Conservation (phyloP, 805 yeast species). For the Zygosaccharomyces lentus region DNA sequence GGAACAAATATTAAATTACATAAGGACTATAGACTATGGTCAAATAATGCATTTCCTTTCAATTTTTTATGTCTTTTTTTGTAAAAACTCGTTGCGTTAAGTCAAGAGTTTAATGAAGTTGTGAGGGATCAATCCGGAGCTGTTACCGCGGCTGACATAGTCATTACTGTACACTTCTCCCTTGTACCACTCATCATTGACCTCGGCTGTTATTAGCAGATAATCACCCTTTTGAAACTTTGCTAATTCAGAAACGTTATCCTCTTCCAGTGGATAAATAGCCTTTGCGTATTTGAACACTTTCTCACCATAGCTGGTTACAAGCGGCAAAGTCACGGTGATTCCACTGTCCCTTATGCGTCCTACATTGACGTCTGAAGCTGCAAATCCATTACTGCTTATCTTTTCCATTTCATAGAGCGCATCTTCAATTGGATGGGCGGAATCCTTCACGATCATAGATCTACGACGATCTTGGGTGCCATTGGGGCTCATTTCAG, state of each 20-base stretch:
- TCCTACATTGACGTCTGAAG: constrained; percentile 19
- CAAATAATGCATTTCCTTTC: background rate
- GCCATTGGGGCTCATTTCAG: constrained; percentile 2
- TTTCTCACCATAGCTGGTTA: constrained; percentile 24
- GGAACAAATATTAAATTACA: constrained; percentile 5
- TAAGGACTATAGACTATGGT: background rate
- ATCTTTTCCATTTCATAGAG: constrained; percentile 31
- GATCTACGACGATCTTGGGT: constrained; percentile 27
- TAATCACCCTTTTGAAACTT: constrained; percentile 32
- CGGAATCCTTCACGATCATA: constrained; percentile 25
- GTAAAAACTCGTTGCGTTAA: constrained; percentile 1
- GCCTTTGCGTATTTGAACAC: constrained; percentile 34
- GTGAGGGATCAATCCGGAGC: constrained; percentile 26
- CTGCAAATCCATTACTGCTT: constrained; percentile 22
- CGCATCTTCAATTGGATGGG: constrained; percentile 32
- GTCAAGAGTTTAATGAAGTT: constrained; percentile 24
- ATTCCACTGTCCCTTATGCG: constrained; percentile 31
- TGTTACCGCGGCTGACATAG: constrained; percentile 17
- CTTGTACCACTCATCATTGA: constrained; percentile 33
- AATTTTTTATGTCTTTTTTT: background rate
- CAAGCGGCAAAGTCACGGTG: constrained; percentile 31
- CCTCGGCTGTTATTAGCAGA: constrained; percentile 28
- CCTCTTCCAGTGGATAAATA: constrained; percentile 27
- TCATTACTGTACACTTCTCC: constrained; percentile 34
- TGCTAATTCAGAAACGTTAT: constrained; percentile 29